phyloP scores from a whole-genome alignment of 192 early-diverging fungal genomes.

The Diversispora epigaea region DNA sequence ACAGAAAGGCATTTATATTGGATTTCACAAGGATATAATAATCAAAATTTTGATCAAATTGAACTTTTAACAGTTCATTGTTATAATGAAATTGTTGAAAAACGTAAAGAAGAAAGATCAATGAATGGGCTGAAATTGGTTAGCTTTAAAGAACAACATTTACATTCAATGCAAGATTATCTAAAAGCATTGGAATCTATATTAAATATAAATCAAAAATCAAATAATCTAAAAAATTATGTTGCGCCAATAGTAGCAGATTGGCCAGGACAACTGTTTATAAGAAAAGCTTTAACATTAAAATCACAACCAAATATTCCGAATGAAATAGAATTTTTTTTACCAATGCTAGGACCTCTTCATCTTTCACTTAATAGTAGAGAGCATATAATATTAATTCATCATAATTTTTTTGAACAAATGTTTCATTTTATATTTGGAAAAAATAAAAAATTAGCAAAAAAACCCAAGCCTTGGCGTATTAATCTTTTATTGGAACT shows the following conservation, averaged over 20 bases:
- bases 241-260: constrained; percentile 6
- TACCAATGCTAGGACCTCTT: not conserved
- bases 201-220: not conserved
- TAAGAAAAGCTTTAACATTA: not conserved
- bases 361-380: constrained; percentile 6
- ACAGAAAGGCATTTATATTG: not conserved
- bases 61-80: not conserved
- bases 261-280: not conserved
- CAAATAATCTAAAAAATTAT: not conserved
- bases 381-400: not conserved
- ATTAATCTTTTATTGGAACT: constrained; percentile 17
- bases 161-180: constrained; percentile 1
- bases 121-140: not conserved
- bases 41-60: not conserved
- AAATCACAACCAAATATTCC: not conserved
- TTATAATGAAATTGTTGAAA: not conserved
- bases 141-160: not conserved
- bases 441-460: not conserved
- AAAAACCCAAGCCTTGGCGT: not conserved
- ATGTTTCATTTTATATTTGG: constrained; percentile 8
- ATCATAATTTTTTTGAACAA: constrained; percentile 16
- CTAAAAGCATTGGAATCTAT: not conserved
- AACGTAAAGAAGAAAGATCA: not conserved
- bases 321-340: constrained; percentile 1
- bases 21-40: not conserved